Conservation (phyloP, 495 filamentous ascomycete genomes). For the Cenococcum geophilum region DNA sequence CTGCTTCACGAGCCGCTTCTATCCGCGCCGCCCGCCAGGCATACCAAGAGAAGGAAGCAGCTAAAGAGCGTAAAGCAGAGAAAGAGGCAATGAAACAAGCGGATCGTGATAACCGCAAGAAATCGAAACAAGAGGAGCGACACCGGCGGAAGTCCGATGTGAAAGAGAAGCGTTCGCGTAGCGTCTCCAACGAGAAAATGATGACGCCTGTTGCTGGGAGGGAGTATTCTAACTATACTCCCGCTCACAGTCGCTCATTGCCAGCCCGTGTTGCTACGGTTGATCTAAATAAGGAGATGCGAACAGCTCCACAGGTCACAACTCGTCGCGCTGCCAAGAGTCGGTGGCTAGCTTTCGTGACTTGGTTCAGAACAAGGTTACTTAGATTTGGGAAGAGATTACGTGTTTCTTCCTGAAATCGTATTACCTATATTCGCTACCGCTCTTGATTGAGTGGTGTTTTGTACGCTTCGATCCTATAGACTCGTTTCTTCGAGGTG, state of each 20-base stretch:
- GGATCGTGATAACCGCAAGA: slow-evolving; percentile 33
- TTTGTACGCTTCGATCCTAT: neutral
- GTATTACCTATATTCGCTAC: neutral
- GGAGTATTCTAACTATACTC: slow-evolving; percentile 28
- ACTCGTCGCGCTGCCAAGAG: slow-evolving; percentile 28
- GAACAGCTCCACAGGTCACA: slow-evolving; percentile 17
- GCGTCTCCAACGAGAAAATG: slow-evolving; percentile 20
- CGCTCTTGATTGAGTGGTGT: neutral
- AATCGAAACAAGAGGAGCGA: slow-evolving; percentile 37
- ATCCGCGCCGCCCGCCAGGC: slow-evolving; percentile 50
- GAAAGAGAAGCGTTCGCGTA: slow-evolving; percentile 15
- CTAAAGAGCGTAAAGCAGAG: slow-evolving; percentile 51
- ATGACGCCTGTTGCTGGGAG: slow-evolving; percentile 18
- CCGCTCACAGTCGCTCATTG: slow-evolving; percentile 20
- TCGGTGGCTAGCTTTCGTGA: slow-evolving; percentile 32
- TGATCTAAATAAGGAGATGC: slow-evolving; percentile 14
- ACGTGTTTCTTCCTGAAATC: slow-evolving; percentile 12
- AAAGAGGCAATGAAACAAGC: slow-evolving; percentile 48
- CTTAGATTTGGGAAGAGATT: slow-evolving; percentile 24
- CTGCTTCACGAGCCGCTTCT: slow-evolving; percentile 48
- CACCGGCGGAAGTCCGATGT: slow-evolving; percentile 20
- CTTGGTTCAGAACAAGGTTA: slow-evolving; percentile 35
- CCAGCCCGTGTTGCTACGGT: slow-evolving; percentile 18
- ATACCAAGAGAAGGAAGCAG: slow-evolving; percentile 55
- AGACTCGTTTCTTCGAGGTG: neutral